phyloP scores from a whole-genome alignment of 176 grass and related monocot species.

The Oryza australiensis region DNA sequence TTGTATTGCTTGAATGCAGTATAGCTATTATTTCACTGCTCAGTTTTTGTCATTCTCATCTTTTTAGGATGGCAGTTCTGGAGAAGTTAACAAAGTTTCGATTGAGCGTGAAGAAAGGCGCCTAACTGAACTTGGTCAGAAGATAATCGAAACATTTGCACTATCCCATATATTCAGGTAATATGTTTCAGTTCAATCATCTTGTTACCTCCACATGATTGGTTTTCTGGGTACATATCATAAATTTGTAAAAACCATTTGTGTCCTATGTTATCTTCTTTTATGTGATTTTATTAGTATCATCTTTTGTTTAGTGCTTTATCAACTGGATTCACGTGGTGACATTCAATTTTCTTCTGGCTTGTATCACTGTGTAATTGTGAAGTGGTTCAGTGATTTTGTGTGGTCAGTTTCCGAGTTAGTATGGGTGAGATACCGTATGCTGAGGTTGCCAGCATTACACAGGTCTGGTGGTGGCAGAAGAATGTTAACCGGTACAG shows the following conservation, averaged over 20 bases:
- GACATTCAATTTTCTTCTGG: neutral
- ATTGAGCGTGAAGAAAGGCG: slow-evolving; percentile 84
- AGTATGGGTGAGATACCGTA: neutral
- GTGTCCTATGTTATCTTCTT: neutral
- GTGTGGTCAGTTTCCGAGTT: neutral
- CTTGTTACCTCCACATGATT: slow-evolving; percentile 18
- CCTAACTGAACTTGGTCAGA: slow-evolving; percentile 81
- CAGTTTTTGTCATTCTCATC: slow-evolving; percentile 33
- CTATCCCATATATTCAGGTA: slow-evolving; percentile 96
- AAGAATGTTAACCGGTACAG: neutral
- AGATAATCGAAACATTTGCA: slow-evolving; percentile 87
- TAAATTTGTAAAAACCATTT: slow-evolving; percentile 16
- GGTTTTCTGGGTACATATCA: neutral
- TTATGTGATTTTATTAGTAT: slow-evolving; percentile 1
- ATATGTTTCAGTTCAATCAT: slow-evolving; percentile 9
- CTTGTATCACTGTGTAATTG: slow-evolving; percentile 4
- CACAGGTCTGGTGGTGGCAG: neutral
- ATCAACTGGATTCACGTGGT: slow-evolving; percentile 27
- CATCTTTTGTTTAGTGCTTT: slow-evolving; percentile 3
- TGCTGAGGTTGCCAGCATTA: neutral
- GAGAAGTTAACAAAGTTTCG: slow-evolving; percentile 84
- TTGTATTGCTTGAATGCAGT: slow-evolving; percentile 29
- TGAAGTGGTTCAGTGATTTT: slow-evolving; percentile 13
- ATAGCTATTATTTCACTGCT: slow-evolving; percentile 22
- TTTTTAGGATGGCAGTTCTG: slow-evolving; percentile 78